These are phyloP conservation scores for Cladorrhinum samala DNA, from an alignment of 495 filamentous ascomycete genomes.

Conservation along the genomic window DNA sequence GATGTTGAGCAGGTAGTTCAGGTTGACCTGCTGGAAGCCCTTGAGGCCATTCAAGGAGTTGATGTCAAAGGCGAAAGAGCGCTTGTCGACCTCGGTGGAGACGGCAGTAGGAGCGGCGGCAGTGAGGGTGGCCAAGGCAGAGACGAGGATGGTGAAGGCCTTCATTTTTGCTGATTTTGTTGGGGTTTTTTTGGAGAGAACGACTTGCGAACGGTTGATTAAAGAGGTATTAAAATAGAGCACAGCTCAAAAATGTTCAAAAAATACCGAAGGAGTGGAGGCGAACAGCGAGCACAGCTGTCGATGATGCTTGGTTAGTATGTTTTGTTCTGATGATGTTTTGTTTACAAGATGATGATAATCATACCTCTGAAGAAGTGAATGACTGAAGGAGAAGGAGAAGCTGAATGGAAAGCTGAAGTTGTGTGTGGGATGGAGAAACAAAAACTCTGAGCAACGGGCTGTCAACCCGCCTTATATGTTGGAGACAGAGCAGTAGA, in stretches of 20 bases:
- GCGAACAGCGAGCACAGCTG: constrained; percentile 48
- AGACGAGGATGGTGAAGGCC: constrained; percentile 34
- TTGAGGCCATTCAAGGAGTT: constrained; percentile 34
- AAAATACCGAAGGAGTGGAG: constrained; percentile 37
- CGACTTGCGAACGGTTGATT: constrained; percentile 22
- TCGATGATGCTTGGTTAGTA: constrained; percentile 1
- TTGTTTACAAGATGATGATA: neutral
- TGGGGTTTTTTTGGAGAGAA: constrained; percentile 13
- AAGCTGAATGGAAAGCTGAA: constrained; percentile 21
- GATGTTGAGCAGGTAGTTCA: constrained; percentile 43
- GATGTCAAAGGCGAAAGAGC: constrained; percentile 27
- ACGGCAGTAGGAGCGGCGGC: constrained; percentile 29
- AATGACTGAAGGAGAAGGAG: constrained; percentile 36
- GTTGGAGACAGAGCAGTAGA: constrained; percentile 25
- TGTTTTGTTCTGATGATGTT: neutral
- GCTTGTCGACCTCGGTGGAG: constrained; percentile 20
- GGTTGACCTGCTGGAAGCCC: constrained; percentile 37
- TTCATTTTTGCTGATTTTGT: constrained; percentile 37
- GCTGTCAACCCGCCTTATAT: constrained; percentile 35
- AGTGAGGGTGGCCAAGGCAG: constrained; percentile 35
- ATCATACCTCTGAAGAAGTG: constrained; percentile 43
- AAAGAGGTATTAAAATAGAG: constrained; percentile 40
- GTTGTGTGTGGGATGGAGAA: constrained; percentile 36
- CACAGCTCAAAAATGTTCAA: constrained; percentile 44
- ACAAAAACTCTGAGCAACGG: constrained; percentile 20